These are phyloP conservation scores for Aspergillus biplanus DNA, from an alignment of 495 filamentous ascomycete species.

Conservation along the genomic window DNA sequence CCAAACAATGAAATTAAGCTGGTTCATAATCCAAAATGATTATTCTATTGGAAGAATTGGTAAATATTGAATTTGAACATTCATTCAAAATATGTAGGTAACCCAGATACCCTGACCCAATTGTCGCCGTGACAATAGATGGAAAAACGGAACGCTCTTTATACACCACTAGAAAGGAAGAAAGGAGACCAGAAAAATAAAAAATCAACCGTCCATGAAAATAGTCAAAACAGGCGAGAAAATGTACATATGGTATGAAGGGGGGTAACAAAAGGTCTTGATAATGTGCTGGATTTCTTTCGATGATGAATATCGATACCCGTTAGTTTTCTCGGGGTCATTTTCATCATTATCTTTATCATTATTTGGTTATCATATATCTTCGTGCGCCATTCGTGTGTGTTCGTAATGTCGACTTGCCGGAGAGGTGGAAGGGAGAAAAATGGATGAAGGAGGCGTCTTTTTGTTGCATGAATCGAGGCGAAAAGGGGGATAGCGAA, in stretches of 20 bases:
- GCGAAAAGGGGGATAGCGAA: neutral
- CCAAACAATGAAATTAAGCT: too few species aligned
- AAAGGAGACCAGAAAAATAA: neutral
- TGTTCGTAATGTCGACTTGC: conserved; percentile 14
- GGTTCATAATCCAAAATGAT: too few species aligned
- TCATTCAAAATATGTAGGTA: neutral
- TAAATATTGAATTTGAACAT: neutral
- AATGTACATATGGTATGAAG: conserved; percentile 1
- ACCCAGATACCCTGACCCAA: neutral
- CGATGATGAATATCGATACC: conserved; percentile 9
- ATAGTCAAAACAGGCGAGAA: neutral
- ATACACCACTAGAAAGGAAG: neutral
- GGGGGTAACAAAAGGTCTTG: neutral
- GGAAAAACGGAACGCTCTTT: conserved; percentile 4
- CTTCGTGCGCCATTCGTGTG: conserved; percentile 15
- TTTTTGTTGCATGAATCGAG: conserved; percentile 1
- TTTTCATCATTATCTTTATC: conserved; percentile 17
- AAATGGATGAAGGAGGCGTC: neutral
- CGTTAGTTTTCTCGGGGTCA: neutral
- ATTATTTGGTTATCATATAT: conserved; percentile 18
- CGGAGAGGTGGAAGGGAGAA: neutral
- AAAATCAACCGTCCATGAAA: conserved; percentile 4
- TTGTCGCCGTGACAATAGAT: neutral
- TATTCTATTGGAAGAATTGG: too few species aligned
- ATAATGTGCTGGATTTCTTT: neutral